Base-by-base conservation (phyloP, 768 basidiomycete genomes). In the Pleurotus ostreatus region DNA sequence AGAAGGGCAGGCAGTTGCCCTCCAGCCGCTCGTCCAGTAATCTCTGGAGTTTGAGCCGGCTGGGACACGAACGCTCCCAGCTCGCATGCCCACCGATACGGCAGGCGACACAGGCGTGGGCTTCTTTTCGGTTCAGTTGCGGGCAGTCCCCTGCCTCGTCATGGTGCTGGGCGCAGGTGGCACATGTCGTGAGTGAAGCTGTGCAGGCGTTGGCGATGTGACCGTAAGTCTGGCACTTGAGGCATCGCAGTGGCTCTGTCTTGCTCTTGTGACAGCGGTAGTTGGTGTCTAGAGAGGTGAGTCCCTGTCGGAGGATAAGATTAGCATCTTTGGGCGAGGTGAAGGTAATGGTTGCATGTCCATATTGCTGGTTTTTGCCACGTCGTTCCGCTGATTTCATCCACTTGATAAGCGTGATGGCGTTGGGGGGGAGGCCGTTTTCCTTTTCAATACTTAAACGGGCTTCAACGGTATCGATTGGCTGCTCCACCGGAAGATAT, bases 361-460 rank as follows among this genome's bases (percentile, higher is more conserved):
- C 39, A 5, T 41, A 12, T 41, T 12, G 13, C 39, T 41, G 4
- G 16, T 41, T 4, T 12, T 12, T 12, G 39, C 16, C 39, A 12
- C 4, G 3, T 5, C 44, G 23, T 40, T 41, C 61, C 34, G 57
- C 46, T 45, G 54, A 65, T 60, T 57, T 23, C 37, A 37, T 60
- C 46, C 54, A 46, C 62, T 65, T 61, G 41, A 49, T 39, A 20
- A 40, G 16, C 18, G 4, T 41, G 58, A 51, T 34, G 57, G 56
- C 55, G 44, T 47, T 43, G 40, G 56, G 43, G 62, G 52, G 60
- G 39, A 8, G 56, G 51, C 62, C 60, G 55, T 62, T 7, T 45
- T 51, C 57, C 46, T 25, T 22, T n/a, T 57, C 60, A 61, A 62
- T 61, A 62, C 53, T 62, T 59, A 60, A 12, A 11, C 12, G n/a